phyloP scores from a whole-genome alignment of 768 basidiomycete species.

The Trametes elegans region DNA sequence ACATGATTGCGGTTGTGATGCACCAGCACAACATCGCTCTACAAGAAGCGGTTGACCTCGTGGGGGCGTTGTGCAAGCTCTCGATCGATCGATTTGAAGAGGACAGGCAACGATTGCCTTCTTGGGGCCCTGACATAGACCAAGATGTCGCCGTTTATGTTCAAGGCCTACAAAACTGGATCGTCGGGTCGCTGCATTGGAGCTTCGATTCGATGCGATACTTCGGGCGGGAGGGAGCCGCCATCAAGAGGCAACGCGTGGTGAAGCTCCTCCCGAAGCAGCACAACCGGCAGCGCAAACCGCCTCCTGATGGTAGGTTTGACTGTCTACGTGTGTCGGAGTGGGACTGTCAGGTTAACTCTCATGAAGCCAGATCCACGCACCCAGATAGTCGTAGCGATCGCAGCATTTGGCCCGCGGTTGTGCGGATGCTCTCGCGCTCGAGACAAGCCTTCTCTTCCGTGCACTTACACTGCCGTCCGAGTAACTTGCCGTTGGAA shows the following conservation, averaged over 20 bases:
- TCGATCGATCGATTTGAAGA: constrained; percentile 52
- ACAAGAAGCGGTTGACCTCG: constrained; percentile 61
- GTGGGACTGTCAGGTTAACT: constrained; percentile 8
- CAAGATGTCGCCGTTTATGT: constrained; percentile 56
- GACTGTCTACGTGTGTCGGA: background rate
- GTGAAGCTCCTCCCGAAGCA: constrained; percentile 40
- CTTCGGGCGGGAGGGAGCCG: constrained; percentile 55
- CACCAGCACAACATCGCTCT: constrained; percentile 51
- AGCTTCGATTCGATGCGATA: constrained; percentile 69
- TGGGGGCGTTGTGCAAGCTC: constrained; percentile 57
- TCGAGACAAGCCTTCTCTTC: constrained; percentile 12
- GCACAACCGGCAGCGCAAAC: background rate
- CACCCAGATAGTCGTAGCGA: background rate
- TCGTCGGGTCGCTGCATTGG: constrained; percentile 72
- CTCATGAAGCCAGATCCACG: background rate
- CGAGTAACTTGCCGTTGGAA: constrained; percentile 9
- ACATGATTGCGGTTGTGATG: constrained; percentile 71
- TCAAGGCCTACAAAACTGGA: constrained; percentile 67
- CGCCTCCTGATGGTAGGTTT: background rate
- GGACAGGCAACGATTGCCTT: constrained; percentile 46
- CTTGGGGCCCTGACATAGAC: constrained; percentile 63
- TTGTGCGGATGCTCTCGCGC: background rate
- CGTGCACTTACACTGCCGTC: constrained; percentile 7
- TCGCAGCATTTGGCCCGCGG: background rate
- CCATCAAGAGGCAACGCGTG: constrained; percentile 52